phyloP scores from a whole-genome alignment of 805 yeast species.

The Candida endomychidarum region DNA sequence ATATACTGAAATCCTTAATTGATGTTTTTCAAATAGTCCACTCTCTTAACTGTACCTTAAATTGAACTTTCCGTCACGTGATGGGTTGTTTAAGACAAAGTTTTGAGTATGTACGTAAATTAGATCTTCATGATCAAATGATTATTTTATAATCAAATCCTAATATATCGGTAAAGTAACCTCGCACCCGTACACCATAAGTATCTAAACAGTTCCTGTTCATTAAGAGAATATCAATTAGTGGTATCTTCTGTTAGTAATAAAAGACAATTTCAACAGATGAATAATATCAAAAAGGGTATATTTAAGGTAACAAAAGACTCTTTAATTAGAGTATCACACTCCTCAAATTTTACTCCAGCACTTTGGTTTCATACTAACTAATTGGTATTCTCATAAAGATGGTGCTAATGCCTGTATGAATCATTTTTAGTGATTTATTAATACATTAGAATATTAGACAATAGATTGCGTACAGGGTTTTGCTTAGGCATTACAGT shows the following conservation, averaged over 20 bases:
- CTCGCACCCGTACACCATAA: conserved; percentile 4
- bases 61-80: too few relatives aligned
- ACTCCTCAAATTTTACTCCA: background rate
- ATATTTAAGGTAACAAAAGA: background rate
- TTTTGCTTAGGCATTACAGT: conserved; percentile 1
- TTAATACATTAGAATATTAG: conserved; percentile 2
- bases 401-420: conserved; percentile 1
- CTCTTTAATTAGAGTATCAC: background rate
- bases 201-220: too few relatives aligned
- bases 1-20: conserved; percentile 2
- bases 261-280: too few relatives aligned
- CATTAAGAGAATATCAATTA: background rate
- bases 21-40: conserved; percentile 1
- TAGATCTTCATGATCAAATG: conserved; percentile 2
- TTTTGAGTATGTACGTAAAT: conserved; percentile 1
- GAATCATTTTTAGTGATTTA: background rate
- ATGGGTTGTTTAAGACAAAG: background rate
- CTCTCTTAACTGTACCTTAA: background rate
- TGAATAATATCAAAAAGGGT: background rate
- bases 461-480: conserved; percentile 7
- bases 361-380: conserved; percentile 1
- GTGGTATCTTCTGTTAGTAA: background rate
- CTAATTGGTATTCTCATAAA: background rate
- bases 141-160: too few relatives aligned
- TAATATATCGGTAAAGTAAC: conserved; percentile 3